Evolutionary conservation across 352 stramenopile genomes (phyloP).

Genomic region (Globisporangium polare): DNA sequence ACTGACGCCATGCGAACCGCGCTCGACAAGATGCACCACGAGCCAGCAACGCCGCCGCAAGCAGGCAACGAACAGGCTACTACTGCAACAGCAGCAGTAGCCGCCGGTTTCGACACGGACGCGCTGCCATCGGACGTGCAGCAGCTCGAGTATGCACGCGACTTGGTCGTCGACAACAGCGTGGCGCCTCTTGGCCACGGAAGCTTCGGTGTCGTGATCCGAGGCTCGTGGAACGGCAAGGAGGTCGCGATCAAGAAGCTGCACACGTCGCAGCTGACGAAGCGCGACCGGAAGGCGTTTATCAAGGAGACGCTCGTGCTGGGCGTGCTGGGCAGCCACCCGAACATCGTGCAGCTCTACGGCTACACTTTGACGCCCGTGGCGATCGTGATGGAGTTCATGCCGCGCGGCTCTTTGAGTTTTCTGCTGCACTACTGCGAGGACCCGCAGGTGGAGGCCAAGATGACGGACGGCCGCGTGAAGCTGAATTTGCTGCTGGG

Average conservation of each 20-base stretch:
- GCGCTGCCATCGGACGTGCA: conserved; percentile 8
- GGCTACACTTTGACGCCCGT: conserved; percentile 28
- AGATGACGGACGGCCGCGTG: conserved; percentile 36
- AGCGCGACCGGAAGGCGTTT: conserved; percentile 33
- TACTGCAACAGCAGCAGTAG: not conserved
- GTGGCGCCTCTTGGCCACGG: conserved; percentile 21
- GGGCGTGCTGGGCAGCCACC: conserved; percentile 29
- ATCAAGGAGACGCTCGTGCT: conserved; percentile 29
- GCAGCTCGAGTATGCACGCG: conserved; percentile 20
- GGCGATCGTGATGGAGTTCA: conserved; percentile 33
- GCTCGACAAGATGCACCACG: not conserved
- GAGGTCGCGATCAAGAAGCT: conserved; percentile 37
- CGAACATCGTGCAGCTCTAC: conserved; percentile 34
- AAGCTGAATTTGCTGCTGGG: conserved; percentile 33
- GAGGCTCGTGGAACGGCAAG: conserved; percentile 17
- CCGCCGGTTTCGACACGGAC: not conserved
- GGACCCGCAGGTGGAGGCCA: conserved; percentile 19
- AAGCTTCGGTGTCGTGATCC: conserved; percentile 27
- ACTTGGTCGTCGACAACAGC: conserved; percentile 19
- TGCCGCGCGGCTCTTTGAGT: conserved; percentile 25
- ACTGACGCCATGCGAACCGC: not conserved
- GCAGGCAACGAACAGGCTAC: not conserved
- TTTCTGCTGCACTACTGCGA: conserved; percentile 4
- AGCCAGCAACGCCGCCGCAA: not conserved
- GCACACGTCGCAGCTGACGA: conserved; percentile 25